A percentile compares a stretch with the other conserved stretches of the same genome.
Conservation (phyloP, 225 moss, liverwort and hornwort genomes). For the Antitrichia curtipendula region DNA sequence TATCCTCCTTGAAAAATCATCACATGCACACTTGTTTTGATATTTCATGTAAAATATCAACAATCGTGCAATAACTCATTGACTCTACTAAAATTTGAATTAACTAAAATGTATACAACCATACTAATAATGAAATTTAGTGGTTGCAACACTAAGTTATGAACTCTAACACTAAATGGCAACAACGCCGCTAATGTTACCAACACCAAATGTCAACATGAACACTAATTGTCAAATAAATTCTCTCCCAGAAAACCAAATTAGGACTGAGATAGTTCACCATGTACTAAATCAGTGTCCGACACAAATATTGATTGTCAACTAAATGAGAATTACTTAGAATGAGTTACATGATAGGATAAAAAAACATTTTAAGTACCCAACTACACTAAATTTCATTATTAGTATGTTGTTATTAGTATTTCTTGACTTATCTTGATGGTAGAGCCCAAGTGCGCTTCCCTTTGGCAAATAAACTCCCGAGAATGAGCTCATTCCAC, state of each 20-base stretch:
- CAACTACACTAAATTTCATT: neutral
- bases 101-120: too few species aligned
- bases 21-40: neutral
- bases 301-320: neutral
- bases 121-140: neutral
- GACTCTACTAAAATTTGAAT: neutral
- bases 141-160: neutral
- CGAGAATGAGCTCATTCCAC: conserved; percentile 67
- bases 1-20: neutral
- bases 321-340: neutral
- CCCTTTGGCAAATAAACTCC: conserved; percentile 34
- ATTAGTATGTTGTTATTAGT: neutral
- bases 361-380: too few species aligned
- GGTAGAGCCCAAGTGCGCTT: conserved; percentile 15
- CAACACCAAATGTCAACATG: too few species aligned
- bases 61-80: neutral
- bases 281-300: too few species aligned
- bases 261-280: too few species aligned
- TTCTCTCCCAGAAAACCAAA: too few species aligned
- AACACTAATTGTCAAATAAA: too few species aligned
- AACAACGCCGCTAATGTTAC: too few species aligned
- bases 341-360: too few species aligned
- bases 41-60: neutral
- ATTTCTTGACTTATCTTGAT: neutral
- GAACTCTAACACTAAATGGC: neutral